Evolutionary conservation across 331 rosid species (phyloP).

Genomic region (Arachis monticola): DNA sequence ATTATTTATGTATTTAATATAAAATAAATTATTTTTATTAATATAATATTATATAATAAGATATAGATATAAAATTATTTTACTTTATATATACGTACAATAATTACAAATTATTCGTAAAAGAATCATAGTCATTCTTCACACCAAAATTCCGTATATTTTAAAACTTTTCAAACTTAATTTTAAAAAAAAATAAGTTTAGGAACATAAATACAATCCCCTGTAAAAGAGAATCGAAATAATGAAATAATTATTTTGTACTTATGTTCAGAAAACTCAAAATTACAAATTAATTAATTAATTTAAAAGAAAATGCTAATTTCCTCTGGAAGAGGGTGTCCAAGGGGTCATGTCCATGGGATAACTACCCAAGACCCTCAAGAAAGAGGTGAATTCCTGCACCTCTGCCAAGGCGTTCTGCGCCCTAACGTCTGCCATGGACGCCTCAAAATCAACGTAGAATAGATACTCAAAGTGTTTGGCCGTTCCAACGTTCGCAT

Average conservation of each 20-base stretch:
- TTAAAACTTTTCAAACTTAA: not conserved
- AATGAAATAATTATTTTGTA: conserved; percentile 13
- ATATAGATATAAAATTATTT: no score
- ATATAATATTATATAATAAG: no score
- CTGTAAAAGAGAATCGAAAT: conserved; percentile 24
- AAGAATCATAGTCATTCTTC: no score
- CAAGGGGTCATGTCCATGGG: conserved; percentile 95
- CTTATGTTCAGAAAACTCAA: conserved; percentile 32
- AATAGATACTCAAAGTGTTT: conserved; percentile 91
- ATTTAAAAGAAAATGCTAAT: conserved; percentile 19
- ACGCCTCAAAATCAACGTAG: conserved; percentile 90
- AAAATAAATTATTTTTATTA: no score
- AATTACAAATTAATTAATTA: not conserved
- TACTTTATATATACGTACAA: not conserved
- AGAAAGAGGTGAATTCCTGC: conserved; percentile 88
- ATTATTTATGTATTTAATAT: no score
- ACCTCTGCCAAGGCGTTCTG: conserved; percentile 93
- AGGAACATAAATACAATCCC: not conserved
- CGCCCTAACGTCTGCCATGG: conserved; percentile 86
- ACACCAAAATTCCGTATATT: not conserved
- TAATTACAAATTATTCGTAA: not conserved
- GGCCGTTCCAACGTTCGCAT: conserved; percentile 85
- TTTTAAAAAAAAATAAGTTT: not conserved
- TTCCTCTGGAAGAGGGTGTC: conserved; percentile 56
- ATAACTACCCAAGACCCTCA: conserved; percentile 89